Conservation (phyloP, 768 basidiomycete genomes). For the Lanmaoa rubissima region DNA sequence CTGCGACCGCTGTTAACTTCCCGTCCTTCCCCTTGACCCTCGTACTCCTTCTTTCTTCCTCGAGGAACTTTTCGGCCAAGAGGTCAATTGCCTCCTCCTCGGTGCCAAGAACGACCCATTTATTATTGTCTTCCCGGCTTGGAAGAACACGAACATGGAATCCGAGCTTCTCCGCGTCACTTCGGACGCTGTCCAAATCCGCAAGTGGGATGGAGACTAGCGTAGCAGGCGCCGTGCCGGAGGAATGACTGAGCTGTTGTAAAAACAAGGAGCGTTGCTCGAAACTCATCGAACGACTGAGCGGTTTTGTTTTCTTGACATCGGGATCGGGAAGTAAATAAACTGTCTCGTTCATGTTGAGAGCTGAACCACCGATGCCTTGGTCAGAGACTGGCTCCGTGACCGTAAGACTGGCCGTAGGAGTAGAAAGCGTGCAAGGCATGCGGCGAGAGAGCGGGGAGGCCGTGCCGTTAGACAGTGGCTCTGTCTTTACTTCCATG, state of each 20-base stretch:
- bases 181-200: conserved; percentile 42
- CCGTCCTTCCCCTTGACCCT: conserved; percentile 19
- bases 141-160: conserved; percentile 44
- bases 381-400: conserved; percentile 36
- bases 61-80: conserved; percentile 26
- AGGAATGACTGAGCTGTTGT: conserved; percentile 38
- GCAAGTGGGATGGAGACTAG: conserved; percentile 47
- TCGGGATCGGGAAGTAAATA: conserved; percentile 21
- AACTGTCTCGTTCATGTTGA: conserved; percentile 28
- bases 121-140: conserved; percentile 30
- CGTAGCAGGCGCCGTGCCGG: conserved; percentile 41
- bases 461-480: background rate
- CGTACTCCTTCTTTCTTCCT: conserved; percentile 29
- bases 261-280: conserved; percentile 54
- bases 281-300: conserved; percentile 48
- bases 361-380: conserved; percentile 21
- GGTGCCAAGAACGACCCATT: conserved; percentile 54
- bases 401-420: conserved; percentile 37
- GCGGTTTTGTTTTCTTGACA: conserved; percentile 25
- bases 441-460: conserved; percentile 38
- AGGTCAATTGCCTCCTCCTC: conserved; percentile 45
- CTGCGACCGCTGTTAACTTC: conserved; percentile 47
- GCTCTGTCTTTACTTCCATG: conserved; percentile 7
- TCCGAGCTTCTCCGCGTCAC: conserved; percentile 42
- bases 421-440: conserved; percentile 56